Conservation (phyloP, 106 monocot species). For the Acorus gramineus region DNA sequence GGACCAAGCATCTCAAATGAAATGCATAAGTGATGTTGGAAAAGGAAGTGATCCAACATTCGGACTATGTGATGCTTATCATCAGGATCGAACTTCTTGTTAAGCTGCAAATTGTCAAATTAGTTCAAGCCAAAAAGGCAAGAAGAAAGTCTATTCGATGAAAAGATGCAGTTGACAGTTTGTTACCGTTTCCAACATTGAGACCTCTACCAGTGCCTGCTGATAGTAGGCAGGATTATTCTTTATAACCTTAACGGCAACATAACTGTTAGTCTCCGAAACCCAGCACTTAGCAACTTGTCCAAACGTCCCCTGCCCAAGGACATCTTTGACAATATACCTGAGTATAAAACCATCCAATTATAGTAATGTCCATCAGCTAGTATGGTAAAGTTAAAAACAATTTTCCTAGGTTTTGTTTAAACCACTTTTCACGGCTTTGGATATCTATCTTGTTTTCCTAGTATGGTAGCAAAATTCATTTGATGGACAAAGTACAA, state of each 20-base stretch:
- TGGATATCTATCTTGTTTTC: too few species aligned
- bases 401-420: too few species aligned
- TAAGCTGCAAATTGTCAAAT: slow-evolving; percentile 46
- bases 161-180: too few species aligned
- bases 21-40: slow-evolving; percentile 81
- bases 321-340: slow-evolving; percentile 82
- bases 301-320: slow-evolving; percentile 97
- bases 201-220: slow-evolving; percentile 81
- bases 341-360: slow-evolving; percentile 17
- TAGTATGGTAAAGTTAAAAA: too few species aligned
- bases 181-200: slow-evolving; percentile 56
- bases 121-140: background rate
- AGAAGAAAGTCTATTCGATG: background rate
- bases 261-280: slow-evolving; percentile 55
- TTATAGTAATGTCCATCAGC: too few species aligned
- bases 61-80: slow-evolving; percentile 81
- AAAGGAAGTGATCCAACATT: slow-evolving; percentile 78
- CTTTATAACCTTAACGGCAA: slow-evolving; percentile 96
- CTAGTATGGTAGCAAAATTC: too few species aligned
- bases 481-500: too few species aligned
- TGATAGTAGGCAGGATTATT: slow-evolving; percentile 86
- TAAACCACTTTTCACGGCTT: too few species aligned
- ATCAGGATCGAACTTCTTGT: slow-evolving; percentile 62
- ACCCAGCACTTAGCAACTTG: slow-evolving; percentile 93
- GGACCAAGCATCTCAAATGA: slow-evolving; percentile 93